phyloP scores from a whole-genome alignment of 1,284 basidiomycete genomes.

The Ceratobasidium sp. region DNA sequence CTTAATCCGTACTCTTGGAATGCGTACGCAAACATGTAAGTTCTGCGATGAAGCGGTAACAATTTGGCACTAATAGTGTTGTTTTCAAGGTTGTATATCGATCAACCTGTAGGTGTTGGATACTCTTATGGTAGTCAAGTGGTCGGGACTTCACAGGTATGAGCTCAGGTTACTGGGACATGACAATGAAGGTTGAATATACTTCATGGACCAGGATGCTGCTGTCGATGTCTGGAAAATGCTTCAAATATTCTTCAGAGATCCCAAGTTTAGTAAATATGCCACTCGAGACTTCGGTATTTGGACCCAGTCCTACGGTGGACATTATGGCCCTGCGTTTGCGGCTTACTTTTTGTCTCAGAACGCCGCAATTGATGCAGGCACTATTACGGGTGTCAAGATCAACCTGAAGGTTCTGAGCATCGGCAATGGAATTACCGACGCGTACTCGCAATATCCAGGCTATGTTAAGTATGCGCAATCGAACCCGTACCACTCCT shows the following conservation, averaged over 20 bases:
- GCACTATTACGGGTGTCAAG: conserved; percentile 62
- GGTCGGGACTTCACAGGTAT: conserved; percentile 51
- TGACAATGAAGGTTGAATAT: not conserved
- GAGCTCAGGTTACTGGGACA: not conserved
- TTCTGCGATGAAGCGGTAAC: not conserved
- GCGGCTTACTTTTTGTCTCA: conserved; percentile 69
- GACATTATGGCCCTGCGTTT: conserved; percentile 74
- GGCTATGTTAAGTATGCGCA: conserved; percentile 69
- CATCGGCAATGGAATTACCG: conserved; percentile 53
- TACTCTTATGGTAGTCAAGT: conserved; percentile 72
- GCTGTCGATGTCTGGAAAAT: conserved; percentile 61
- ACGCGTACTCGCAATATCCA: conserved; percentile 69
- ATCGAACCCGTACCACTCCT: conserved; percentile 68
- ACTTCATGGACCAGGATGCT: conserved; percentile 46
- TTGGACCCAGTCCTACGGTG: conserved; percentile 72
- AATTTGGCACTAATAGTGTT: not conserved
- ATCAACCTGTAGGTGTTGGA: conserved; percentile 79
- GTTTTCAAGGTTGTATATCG: conserved; percentile 71
- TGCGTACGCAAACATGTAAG: conserved; percentile 72
- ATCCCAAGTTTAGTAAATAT: conserved; percentile 69
- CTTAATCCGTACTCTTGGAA: conserved; percentile 77
- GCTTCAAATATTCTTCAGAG: conserved; percentile 74
- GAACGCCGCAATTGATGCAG: conserved; percentile 66
- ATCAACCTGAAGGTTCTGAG: conserved; percentile 71
- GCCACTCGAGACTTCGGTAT: conserved; percentile 69